phyloP scores from a whole-genome alignment of 768 basidiomycete species.

The Podaxis pistillaris region DNA sequence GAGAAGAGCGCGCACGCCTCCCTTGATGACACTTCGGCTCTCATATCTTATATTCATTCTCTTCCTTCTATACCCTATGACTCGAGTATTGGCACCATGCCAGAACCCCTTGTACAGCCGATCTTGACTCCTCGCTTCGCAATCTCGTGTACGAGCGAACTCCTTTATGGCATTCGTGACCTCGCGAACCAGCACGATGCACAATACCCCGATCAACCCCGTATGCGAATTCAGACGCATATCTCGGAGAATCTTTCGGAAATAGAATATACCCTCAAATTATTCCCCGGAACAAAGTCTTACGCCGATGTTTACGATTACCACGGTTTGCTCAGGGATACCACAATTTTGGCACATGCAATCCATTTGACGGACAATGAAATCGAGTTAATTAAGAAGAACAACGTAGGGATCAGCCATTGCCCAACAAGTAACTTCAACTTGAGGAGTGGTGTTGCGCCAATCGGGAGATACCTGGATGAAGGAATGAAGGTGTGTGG shows the following conservation, averaged over 20 bases:
- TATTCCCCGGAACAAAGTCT: conserved; percentile 62
- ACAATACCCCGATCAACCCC: conserved; percentile 39
- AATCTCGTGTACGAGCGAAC: conserved; percentile 76
- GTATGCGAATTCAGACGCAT: conserved; percentile 87
- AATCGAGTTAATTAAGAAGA: conserved; percentile 63
- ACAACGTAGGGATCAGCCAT: conserved; percentile 79
- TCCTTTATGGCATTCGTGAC: conserved; percentile 60
- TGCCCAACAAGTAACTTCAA: conserved; percentile 96
- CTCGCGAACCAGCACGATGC: conserved; percentile 39
- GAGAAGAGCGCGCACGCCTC: conserved; percentile 63
- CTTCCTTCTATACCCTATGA: conserved; percentile 36
- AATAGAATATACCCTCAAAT: conserved; percentile 56
- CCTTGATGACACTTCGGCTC: conserved; percentile 53
- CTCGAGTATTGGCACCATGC: conserved; percentile 22
- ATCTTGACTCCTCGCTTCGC: conserved; percentile 97
- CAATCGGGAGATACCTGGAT: conserved; percentile 78
- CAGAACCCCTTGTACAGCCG: conserved; percentile 74
- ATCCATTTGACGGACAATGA: conserved; percentile 77
- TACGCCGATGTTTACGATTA: conserved; percentile 86
- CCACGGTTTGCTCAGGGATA: conserved; percentile 68
- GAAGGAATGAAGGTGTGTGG: conserved; percentile 74
- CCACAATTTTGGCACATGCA: conserved; percentile 88
- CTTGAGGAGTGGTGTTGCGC: conserved; percentile 80
- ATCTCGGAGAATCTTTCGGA: conserved; percentile 83
- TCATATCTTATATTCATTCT: conserved; percentile 69